Evolutionary conservation across 2,329 filamentous ascomycete species (phyloP).

Genomic region (Epichloe elymi): DNA sequence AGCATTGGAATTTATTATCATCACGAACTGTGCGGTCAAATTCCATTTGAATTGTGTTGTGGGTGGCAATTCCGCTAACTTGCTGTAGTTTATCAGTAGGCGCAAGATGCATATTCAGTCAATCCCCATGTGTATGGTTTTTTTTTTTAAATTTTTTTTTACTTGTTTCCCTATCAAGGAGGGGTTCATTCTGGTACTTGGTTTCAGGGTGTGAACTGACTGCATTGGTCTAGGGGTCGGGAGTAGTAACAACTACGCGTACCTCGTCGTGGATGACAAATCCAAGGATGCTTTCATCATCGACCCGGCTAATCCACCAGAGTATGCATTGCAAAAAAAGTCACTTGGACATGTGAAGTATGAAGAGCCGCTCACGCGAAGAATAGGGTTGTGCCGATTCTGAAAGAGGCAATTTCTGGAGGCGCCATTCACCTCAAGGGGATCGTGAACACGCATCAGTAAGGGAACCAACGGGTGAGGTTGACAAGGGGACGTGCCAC

Average conservation of each 20-base stretch:
- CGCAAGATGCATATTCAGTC: slow-evolving; percentile 68
- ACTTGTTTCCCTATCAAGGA: not conserved
- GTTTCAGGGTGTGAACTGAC: not conserved
- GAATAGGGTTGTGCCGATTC: slow-evolving; percentile 42
- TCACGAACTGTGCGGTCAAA: not conserved
- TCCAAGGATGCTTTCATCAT: slow-evolving; percentile 67
- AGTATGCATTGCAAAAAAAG: slow-evolving; percentile 36
- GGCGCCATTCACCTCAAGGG: slow-evolving; percentile 71
- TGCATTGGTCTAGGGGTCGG: slow-evolving; percentile 50
- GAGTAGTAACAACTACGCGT: slow-evolving; percentile 71
- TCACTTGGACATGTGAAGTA: not conserved
- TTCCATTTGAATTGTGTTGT: not conserved
- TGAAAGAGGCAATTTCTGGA: slow-evolving; percentile 59
- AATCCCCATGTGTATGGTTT: slow-evolving; percentile 72
- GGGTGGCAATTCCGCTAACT: not conserved
- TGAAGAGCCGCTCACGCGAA: slow-evolving; percentile 4
- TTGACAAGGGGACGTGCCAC: not conserved
- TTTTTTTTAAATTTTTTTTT: not conserved
- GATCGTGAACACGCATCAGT: slow-evolving; percentile 98
- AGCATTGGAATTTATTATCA: not conserved
- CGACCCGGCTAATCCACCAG: slow-evolving; percentile 65
- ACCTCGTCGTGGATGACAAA: slow-evolving; percentile 66
- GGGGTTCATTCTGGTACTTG: not conserved
- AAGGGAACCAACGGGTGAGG: slow-evolving; percentile 29
- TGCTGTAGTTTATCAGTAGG: slow-evolving; percentile 5